Evolutionary conservation across 495 filamentous ascomycete species (phyloP), one percentile per base, ranked within the genome.

Genomic region (Aspergillus saccharolyticus): DNA sequence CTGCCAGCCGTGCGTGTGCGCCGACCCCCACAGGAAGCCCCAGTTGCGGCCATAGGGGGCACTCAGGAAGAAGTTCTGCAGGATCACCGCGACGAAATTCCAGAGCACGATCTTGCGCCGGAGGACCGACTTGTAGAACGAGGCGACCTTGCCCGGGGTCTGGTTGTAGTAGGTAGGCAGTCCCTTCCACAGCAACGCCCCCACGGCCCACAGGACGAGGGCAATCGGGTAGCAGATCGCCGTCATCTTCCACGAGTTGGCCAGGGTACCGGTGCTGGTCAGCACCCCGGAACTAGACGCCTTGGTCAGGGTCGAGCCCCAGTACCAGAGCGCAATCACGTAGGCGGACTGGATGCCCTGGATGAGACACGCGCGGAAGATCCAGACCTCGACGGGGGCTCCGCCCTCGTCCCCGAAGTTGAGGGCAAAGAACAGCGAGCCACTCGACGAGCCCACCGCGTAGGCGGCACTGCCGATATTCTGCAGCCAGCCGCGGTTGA

Each of bases 141-240:
- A 77, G 2, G 87, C 86, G 0, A 89, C 81, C 42, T 80, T 80
- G 48, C 85, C 87, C 0, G 87, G 87, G 2, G 74, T 70, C 59
- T 86, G 85, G 47, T 82, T 74, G 60, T 78, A 78, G 57, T 78
- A 78, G 52, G 77, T 76, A 20, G 76, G 76, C 22, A 78, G 62
- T 6, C 76, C 76, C 30, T 74, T 71, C 51, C 64, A 70, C 16
- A 78, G 52, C 7, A 78, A 55, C n/a, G 74, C 22, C 1, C 74
- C 76, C 10, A 78, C 56, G 4, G 50, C 56, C 67, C 72, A 78
- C 1, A 78, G 59, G 54, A 74, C 65, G 15, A 70, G 12, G n/a
- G 72, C 65, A 30, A 78, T 73, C 1, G 74, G 74, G 5, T 74
- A 60, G 51, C 72, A 76, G 39, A 78, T 72, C 17, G 72, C 74